These are phyloP conservation scores for Eimeria acervulina DNA, from an alignment of 169 alveolate genomes.

Conservation along the genomic window DNA sequence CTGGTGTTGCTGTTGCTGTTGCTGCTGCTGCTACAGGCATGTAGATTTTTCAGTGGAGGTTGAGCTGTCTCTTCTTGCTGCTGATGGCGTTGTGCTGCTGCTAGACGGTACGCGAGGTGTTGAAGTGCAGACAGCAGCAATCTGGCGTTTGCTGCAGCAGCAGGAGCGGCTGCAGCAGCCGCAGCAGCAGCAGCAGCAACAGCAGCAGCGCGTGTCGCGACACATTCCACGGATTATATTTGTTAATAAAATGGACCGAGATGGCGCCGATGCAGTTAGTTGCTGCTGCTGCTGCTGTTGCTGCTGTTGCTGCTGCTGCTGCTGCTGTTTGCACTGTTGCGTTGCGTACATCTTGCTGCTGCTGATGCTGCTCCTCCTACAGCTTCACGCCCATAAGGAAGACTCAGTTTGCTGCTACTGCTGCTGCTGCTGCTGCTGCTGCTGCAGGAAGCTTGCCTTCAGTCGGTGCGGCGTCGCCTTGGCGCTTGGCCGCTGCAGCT, in stretches of 20 bases:
- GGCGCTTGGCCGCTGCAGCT: constrained; percentile 75
- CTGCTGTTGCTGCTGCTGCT: constrained; percentile 22
- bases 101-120: constrained; percentile 98
- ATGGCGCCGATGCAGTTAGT: constrained; percentile 71
- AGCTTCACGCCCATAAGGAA: neutral
- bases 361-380: constrained; percentile 34
- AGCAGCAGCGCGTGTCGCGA: too few species aligned
- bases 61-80: constrained; percentile 96
- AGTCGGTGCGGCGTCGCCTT: constrained; percentile 51
- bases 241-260: constrained; percentile 80
- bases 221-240: constrained; percentile 16
- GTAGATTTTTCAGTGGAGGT: constrained; percentile 86
- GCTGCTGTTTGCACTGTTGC: too few species aligned
- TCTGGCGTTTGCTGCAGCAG: constrained; percentile 92
- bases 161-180: neutral
- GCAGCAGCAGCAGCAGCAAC: too few species aligned
- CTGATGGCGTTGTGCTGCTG: constrained; percentile 97
- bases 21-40: constrained; percentile 93
- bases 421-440: constrained; percentile 53
- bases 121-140: constrained; percentile 97
- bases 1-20: neutral
- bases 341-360: neutral
- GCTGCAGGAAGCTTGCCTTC: constrained; percentile 52
- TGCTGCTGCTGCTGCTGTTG: constrained; percentile 12
- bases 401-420: neutral